These are phyloP conservation scores for Paramecium bursaria DNA, from an alignment of 73 alveolate genomes.

Conservation along the genomic window DNA sequence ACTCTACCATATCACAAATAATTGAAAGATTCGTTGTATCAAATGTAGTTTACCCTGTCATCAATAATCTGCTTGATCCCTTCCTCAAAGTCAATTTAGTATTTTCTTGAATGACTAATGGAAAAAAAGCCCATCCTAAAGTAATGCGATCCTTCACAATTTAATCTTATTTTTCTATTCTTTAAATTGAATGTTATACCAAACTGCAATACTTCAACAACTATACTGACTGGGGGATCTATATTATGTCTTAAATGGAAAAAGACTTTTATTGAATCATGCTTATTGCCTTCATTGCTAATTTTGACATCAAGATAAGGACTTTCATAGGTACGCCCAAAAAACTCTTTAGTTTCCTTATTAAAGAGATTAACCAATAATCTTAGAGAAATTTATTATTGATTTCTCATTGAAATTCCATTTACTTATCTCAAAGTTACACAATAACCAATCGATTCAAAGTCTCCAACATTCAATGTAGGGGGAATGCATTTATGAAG, in stretches of 20 bases:
- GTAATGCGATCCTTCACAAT: constrained; percentile 9
- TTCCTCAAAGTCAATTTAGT: constrained; percentile 11
- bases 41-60: neutral
- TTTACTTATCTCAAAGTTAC: constrained; percentile 7
- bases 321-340: constrained; percentile 55
- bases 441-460: constrained; percentile 14
- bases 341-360: neutral
- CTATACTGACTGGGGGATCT: neutral
- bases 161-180: constrained; percentile 26
- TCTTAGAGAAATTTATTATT: neutral
- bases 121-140: constrained; percentile 18
- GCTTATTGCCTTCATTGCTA: neutral
- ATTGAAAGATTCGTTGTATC: neutral
- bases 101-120: neutral
- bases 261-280: neutral
- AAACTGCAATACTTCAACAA: constrained; percentile 7
- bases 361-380: constrained; percentile 22
- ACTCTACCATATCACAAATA: neutral
- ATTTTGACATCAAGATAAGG: constrained; percentile 18
- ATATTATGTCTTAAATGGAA: constrained; percentile 19
- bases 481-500: constrained; percentile 46
- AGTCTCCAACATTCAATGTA: neutral
- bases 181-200: neutral
- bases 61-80: constrained; percentile 46
- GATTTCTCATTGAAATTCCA: neutral